Evolutionary conservation across 2,329 filamentous ascomycete genomes (phyloP).

Genomic region (Diaporthe ilicicola): DNA sequence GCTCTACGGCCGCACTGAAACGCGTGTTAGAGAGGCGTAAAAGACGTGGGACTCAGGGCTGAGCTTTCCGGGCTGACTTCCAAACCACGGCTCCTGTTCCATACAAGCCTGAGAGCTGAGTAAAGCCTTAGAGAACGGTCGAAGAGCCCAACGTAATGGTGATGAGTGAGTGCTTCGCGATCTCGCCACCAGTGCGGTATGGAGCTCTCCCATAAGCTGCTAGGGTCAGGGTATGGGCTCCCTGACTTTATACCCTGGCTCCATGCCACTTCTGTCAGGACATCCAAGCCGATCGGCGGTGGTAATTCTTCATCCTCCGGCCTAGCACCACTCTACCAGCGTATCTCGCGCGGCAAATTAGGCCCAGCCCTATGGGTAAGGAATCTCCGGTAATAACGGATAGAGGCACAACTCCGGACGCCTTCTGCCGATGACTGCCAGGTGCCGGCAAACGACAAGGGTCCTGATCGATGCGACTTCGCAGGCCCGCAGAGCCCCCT

Average conservation of each 20-base stretch:
- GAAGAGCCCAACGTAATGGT: not conserved
- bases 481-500: not conserved
- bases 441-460: not conserved
- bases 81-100: too few relatives aligned
- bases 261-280: not conserved
- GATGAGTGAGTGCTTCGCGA: not conserved
- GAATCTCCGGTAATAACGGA: not conserved
- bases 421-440: not conserved
- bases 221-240: not conserved
- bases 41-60: not conserved
- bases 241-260: not conserved
- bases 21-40: slow-evolving; percentile 1
- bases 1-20: slow-evolving; percentile 2
- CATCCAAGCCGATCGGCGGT: not conserved
- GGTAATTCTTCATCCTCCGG: not conserved
- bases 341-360: not conserved
- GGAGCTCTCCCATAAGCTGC: not conserved
- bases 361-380: not conserved
- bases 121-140: too few relatives aligned
- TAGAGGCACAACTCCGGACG: not conserved
- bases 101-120: not conserved
- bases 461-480: not conserved
- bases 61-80: not conserved
- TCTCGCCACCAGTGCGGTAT: not conserved
- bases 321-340: not conserved